A percentile compares a stretch with the other conserved stretches of the same genome.
These are phyloP conservation scores for Boletus speciosus DNA, from an alignment of 768 basidiomycete species.

Conservation along the genomic window DNA sequence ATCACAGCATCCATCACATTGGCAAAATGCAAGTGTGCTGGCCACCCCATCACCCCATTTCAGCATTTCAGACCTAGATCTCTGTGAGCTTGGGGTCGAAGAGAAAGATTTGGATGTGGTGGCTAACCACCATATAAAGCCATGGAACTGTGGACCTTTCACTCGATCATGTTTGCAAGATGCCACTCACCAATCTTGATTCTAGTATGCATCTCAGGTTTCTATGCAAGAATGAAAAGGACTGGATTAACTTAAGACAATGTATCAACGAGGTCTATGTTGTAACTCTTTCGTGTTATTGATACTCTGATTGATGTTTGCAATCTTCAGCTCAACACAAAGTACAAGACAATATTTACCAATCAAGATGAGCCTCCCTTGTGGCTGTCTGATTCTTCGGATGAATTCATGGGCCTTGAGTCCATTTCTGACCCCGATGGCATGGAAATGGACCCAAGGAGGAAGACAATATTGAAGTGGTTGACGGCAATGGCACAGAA, in stretches of 20 bases:
- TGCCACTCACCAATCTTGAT: constrained; percentile 85
- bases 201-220: constrained; percentile 98
- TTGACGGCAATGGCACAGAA: constrained; percentile 26
- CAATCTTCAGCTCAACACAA: constrained; percentile 31
- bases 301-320: constrained; percentile 7
- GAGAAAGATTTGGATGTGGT: constrained; percentile 39
- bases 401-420: constrained; percentile 72
- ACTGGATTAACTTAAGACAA: constrained; percentile 79
- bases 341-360: constrained; percentile 74
- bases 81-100: constrained; percentile 35
- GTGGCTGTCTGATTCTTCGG: constrained; percentile 67
- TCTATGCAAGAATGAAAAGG: constrained; percentile 73
- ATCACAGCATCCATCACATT: constrained; percentile 28
- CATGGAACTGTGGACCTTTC: constrained; percentile 81
- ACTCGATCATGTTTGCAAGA: constrained; percentile 95
- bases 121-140: constrained; percentile 65
- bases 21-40: constrained; percentile 26
- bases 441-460: constrained; percentile 57
- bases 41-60: constrained; percentile 17
- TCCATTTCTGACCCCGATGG: constrained; percentile 79
- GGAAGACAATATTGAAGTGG: constrained; percentile 40
- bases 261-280: constrained; percentile 68
- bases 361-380: constrained; percentile 75
- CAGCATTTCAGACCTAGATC: constrained; percentile 33
- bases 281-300: background rate